A percentile compares a stretch with the other conserved stretches of the same genome.
phyloP scores from a whole-genome alignment of 495 filamentous ascomycete species.

The Podospora tetraspora region DNA sequence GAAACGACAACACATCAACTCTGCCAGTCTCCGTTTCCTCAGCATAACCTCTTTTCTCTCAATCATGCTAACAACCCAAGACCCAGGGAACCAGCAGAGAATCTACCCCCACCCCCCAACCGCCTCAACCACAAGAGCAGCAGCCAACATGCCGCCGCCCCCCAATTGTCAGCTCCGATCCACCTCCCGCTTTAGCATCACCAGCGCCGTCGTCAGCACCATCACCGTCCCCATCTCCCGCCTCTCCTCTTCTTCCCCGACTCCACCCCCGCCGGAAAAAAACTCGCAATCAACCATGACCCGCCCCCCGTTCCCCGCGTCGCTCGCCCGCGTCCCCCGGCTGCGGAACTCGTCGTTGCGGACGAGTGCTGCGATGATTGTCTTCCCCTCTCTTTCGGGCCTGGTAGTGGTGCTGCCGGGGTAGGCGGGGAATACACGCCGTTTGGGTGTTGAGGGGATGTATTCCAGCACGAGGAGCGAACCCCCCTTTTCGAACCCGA shows the following conservation, averaged over 20 bases:
- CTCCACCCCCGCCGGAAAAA: neutral
- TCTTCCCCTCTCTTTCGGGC: neutral
- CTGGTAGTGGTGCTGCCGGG: no score
- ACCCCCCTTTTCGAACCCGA: constrained; percentile 19
- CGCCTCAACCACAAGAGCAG: constrained; percentile 25
- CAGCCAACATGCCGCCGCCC: neutral
- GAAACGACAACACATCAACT: no score
- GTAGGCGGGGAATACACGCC: neutral
- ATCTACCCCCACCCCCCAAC: no score
- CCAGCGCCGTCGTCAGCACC: constrained; percentile 48
- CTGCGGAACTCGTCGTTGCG: constrained; percentile 41
- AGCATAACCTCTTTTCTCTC: neutral
- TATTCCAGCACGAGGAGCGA: constrained; percentile 25
- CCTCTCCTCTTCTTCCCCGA: constrained; percentile 16
- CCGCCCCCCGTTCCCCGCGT: constrained; percentile 50
- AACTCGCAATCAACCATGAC: constrained; percentile 37
- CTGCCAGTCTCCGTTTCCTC: no score
- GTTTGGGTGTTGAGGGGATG: neutral
- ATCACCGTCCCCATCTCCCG: constrained; percentile 37
- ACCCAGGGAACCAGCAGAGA: no score
- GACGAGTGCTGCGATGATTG: constrained; percentile 38
- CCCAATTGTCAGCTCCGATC: constrained; percentile 32
- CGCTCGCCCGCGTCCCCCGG: constrained; percentile 34
- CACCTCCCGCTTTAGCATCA: constrained; percentile 56
- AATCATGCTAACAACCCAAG: neutral